Conservation (phyloP, 306 rosid genomes). For the Cercis canadensis region DNA sequence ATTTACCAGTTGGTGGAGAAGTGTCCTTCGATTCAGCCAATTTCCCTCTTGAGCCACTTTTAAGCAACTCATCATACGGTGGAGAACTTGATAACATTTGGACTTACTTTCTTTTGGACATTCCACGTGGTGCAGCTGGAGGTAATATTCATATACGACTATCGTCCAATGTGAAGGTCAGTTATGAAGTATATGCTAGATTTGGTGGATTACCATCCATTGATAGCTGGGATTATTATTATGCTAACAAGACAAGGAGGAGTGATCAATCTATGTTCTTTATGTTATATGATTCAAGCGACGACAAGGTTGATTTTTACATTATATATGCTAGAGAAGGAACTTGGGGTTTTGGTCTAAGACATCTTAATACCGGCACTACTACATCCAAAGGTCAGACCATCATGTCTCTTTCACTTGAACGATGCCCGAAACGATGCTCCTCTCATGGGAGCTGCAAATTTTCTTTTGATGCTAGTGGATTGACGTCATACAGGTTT, state of each 20-base stretch:
- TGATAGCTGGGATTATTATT: conserved; percentile 79
- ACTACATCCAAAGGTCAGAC: conserved; percentile 56
- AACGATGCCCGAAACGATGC: conserved; percentile 91
- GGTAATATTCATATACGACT: conserved; percentile 73
- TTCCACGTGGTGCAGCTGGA: conserved; percentile 94
- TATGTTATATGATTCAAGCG: conserved; percentile 71
- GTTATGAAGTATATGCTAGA: conserved; percentile 81
- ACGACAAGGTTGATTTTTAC: conserved; percentile 69
- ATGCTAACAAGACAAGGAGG: conserved; percentile 76
- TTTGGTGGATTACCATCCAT: conserved; percentile 90
- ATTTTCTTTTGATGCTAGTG: conserved; percentile 75
- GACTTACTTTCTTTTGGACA: conserved; percentile 78
- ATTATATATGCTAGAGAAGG: conserved; percentile 89
- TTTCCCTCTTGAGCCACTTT: conserved; percentile 81
- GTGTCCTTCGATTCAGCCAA: conserved; percentile 52
- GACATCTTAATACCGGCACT: conserved; percentile 49
- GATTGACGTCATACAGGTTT: conserved; percentile 87
- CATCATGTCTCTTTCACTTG: conserved; percentile 80
- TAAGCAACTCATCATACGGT: conserved; percentile 54
- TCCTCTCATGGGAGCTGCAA: conserved; percentile 81
- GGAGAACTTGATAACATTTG: conserved; percentile 58
- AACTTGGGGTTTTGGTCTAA: conserved; percentile 89
- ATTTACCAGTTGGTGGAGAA: conserved; percentile 72
- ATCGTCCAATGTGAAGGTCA: conserved; percentile 57
- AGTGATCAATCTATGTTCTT: conserved; percentile 79